Conservation (phyloP, 2,329 filamentous ascomycete genomes). For the Ustilaginoidea virens region DNA sequence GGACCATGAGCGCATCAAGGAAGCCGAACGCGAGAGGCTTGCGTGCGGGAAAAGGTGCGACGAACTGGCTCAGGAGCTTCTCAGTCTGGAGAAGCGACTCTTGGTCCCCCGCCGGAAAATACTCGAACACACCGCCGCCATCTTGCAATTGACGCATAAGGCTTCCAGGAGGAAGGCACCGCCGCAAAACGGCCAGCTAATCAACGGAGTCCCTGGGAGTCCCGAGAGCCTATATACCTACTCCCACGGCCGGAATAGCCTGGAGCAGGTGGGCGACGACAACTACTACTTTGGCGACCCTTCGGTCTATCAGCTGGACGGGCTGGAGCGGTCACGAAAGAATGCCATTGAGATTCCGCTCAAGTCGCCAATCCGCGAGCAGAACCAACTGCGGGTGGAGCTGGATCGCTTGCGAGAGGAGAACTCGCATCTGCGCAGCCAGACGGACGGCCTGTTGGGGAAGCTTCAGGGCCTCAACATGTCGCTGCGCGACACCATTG, state of each 20-base stretch:
- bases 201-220: conserved; percentile 53
- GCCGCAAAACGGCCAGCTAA: conserved; percentile 23
- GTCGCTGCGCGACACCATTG: conserved; percentile 50
- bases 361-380: conserved; percentile 40
- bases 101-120: conserved; percentile 62
- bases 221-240: conserved; percentile 64
- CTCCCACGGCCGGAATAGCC: conserved; percentile 42
- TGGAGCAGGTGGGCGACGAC: conserved; percentile 33
- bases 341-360: conserved; percentile 40
- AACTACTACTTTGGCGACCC: conserved; percentile 61
- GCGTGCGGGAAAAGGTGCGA: conserved; percentile 71
- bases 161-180: conserved; percentile 43
- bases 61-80: conserved; percentile 66
- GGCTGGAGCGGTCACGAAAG: conserved; percentile 33
- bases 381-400: conserved; percentile 34
- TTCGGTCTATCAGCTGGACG: conserved; percentile 56
- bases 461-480: conserved; percentile 54
- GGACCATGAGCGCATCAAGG: conserved; percentile 33
- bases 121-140: conserved; percentile 80
- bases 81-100: conserved; percentile 60
- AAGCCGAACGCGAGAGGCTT: conserved; percentile 60
- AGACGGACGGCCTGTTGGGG: conserved; percentile 20
- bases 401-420: conserved; percentile 30
- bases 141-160: conserved; percentile 80
- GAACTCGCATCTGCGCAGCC: conserved; percentile 21